Conservation (phyloP, 257 asterid genomes). For the Avicennia marina region DNA sequence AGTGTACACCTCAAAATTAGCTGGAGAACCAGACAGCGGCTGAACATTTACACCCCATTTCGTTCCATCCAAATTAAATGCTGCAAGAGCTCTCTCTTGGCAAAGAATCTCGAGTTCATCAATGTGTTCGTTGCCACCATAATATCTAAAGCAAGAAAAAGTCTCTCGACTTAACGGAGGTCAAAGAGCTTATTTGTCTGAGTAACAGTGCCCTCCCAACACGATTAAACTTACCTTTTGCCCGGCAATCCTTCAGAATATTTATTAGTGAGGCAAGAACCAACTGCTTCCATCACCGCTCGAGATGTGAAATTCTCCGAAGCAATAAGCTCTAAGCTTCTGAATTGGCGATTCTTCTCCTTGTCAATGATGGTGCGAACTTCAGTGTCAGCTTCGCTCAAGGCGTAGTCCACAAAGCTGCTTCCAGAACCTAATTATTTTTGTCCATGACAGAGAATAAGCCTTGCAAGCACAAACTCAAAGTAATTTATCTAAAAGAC, state of each 20-base stretch:
- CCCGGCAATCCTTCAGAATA: slow-evolving; percentile 97
- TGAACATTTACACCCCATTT: slow-evolving; percentile 96
- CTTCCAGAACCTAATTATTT: slow-evolving; percentile 43
- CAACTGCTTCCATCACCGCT: slow-evolving; percentile 99
- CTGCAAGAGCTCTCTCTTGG: slow-evolving; percentile 88
- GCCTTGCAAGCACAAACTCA: background rate
- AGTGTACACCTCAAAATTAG: slow-evolving; percentile 91
- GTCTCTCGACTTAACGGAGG: too few relatives aligned
- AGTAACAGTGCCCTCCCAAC: too few relatives aligned
- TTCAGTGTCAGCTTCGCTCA: slow-evolving; percentile 77
- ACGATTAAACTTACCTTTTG: slow-evolving; percentile 47
- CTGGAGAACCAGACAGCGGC: slow-evolving; percentile 95
- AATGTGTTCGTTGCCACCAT: slow-evolving; percentile 88
- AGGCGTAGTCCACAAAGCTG: slow-evolving; percentile 51
- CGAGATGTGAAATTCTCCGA: slow-evolving; percentile 95
- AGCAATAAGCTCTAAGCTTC: slow-evolving; percentile 91
- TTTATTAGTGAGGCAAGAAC: slow-evolving; percentile 95
- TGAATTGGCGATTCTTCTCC: slow-evolving; percentile 87
- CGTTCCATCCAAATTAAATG: slow-evolving; percentile 68
- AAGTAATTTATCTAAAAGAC: background rate
- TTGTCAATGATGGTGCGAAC: slow-evolving; percentile 59
- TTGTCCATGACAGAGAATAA: background rate
- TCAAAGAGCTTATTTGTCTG: background rate
- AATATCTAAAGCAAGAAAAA: slow-evolving; percentile 45
- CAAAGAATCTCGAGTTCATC: slow-evolving; percentile 91